Evolutionary conservation across 768 basidiomycete species (phyloP).

Genomic region (Aureoboletus auriporus): DNA sequence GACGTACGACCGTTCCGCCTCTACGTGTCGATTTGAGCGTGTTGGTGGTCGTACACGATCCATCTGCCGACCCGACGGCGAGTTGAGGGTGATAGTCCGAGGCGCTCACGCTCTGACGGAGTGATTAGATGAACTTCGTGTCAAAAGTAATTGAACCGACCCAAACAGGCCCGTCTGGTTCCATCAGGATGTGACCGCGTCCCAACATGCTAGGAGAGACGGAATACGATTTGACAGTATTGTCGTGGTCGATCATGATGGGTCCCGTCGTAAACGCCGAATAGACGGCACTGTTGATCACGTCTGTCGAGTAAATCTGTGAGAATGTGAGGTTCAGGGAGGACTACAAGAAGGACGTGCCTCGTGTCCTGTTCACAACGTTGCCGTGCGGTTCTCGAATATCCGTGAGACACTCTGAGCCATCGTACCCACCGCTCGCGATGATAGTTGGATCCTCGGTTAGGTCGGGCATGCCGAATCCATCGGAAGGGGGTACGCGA

Average conservation of each 20-base stretch:
- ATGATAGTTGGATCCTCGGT: conserved; percentile 68
- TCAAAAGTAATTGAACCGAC: conserved; percentile 40
- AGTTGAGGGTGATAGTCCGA: conserved; percentile 90
- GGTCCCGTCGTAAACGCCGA: conserved; percentile 66
- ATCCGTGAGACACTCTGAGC: conserved; percentile 71
- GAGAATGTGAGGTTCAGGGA: background rate
- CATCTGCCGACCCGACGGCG: conserved; percentile 80
- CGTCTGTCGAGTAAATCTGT: conserved; percentile 42
- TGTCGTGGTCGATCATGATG: conserved; percentile 81
- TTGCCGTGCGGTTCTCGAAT: conserved; percentile 65
- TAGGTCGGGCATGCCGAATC: conserved; percentile 41
- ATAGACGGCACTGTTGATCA: conserved; percentile 64
- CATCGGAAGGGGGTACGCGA: conserved; percentile 53
- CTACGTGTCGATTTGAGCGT: conserved; percentile 61
- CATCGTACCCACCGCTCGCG: conserved; percentile 78
- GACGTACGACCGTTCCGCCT: conserved; percentile 67
- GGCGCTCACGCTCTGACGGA: conserved; percentile 54
- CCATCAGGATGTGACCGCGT: conserved; percentile 64
- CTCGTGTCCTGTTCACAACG: conserved; percentile 75
- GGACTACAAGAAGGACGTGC: conserved; percentile 30
- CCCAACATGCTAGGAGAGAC: conserved; percentile 71
- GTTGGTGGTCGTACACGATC: conserved; percentile 73
- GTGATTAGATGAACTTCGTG: background rate
- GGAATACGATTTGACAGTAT: conserved; percentile 71
- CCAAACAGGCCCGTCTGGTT: conserved; percentile 81